Percentiles rank a stretch among this genome's conserved stretches.
Conservation (phyloP, 2,329 filamentous ascomycete genomes). For the Corynespora cassiicola region DNA sequence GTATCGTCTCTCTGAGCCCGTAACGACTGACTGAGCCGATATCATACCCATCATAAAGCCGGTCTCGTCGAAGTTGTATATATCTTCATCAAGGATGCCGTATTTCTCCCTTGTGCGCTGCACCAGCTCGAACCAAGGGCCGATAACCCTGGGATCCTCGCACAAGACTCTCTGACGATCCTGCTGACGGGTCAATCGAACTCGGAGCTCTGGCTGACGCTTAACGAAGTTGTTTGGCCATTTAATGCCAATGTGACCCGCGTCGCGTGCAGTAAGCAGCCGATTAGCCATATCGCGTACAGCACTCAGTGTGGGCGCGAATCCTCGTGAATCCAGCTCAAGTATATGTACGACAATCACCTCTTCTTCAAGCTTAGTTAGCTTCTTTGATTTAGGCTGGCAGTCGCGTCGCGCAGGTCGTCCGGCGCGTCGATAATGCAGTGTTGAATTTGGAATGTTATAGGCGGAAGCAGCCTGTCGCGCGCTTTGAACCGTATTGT, state of each 20-base stretch:
- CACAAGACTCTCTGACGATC: conserved; percentile 8
- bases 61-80: conserved; percentile 28
- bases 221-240: conserved; percentile 13
- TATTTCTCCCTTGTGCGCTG: conserved; percentile 5
- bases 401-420: too few species aligned
- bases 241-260: conserved; percentile 8
- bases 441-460: too few species aligned
- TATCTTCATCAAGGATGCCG: conserved; percentile 10
- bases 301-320: neutral
- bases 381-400: too few species aligned
- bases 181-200: conserved; percentile 7
- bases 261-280: too few species aligned
- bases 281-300: too few species aligned
- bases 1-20: conserved; percentile 16
- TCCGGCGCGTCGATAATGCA: too few species aligned
- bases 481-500: too few species aligned
- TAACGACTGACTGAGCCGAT: too few species aligned
- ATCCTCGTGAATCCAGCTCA: too few species aligned
- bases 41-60: conserved; percentile 39
- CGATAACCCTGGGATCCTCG: conserved; percentile 7
- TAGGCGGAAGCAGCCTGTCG: too few species aligned
- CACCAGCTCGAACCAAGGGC: conserved; percentile 7
- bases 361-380: too few species aligned
- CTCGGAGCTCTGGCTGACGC: conserved; percentile 5
- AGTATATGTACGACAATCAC: too few species aligned